Evolutionary conservation across 352 stramenopile genomes (phyloP), one percentile per base, ranked within the genome.

Genomic region (Pythium folliculosum): DNA sequence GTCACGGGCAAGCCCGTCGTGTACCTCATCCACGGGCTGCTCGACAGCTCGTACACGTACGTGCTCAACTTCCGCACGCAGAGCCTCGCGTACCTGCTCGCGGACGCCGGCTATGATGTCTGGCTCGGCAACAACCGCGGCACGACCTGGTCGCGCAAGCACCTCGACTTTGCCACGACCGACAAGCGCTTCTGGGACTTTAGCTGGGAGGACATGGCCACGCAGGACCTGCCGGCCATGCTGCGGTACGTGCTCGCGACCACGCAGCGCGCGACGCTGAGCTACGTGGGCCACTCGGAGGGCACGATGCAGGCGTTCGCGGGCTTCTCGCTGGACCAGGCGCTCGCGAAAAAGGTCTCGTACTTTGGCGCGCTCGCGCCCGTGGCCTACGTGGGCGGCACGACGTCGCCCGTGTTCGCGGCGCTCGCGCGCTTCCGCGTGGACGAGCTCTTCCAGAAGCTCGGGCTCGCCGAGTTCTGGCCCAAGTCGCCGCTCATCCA

Each of bases 91-190:
- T 89, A 81, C 64, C 21, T 89, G 25, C 63, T 89, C 30, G 78
- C 78, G 0, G 81, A 89, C 40, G 81, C 78, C 1, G 81, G 78
- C 12, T 89, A 86, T 57, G 80, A 86, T 25, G 80, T 88, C 22
- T 88, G 80, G 81, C 75, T 89, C 23, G 80, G 78, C 43, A 89
- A 86, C 69, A 86, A 89, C 68, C 78, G 78, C 43, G 80, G 78
- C 56, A 86, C 72, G 48, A 86, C 78, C 4, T 89, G 78, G 78
- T 89, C 78, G 5, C 71, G 68, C 21, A 58, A 78, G 52, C 81
- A 89, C 67, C 35, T 80, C 40, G 77, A 76, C 58, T 85, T 85
- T 53, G 76, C 66, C 9, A 66, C 62, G 27, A 72, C 84, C 51
- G 55, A 74, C 21, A 56, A 52, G 51, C 37, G 37, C 37, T 89